Percentiles rank a stretch among this genome's conserved stretches.
These are phyloP conservation scores for Magnolia kwangsiensis DNA, from an alignment of 164 flowering plant species.

Conservation along the genomic window DNA sequence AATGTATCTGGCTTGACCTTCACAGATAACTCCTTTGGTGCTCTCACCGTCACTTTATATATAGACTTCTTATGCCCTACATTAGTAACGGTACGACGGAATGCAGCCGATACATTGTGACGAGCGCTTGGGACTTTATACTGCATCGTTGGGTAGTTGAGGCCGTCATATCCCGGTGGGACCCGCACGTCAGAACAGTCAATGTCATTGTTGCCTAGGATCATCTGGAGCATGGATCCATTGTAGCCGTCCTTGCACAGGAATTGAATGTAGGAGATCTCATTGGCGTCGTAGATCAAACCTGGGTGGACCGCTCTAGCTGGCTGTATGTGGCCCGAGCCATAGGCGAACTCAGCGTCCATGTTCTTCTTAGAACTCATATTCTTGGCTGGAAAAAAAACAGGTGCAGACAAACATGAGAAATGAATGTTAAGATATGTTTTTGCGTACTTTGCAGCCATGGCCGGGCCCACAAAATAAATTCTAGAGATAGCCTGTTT, in stretches of 20 bases:
- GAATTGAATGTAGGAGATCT: slow-evolving; percentile 37
- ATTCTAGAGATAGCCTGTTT: too few species aligned
- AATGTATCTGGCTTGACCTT: slow-evolving; percentile 36
- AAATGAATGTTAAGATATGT: not conserved
- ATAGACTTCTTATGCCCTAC: slow-evolving; percentile 37
- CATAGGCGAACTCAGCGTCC: slow-evolving; percentile 33
- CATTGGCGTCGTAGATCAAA: slow-evolving; percentile 45
- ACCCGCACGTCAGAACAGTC: slow-evolving; percentile 30
- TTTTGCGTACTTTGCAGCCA: too few species aligned
- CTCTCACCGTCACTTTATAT: slow-evolving; percentile 42
- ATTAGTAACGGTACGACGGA: slow-evolving; percentile 49
- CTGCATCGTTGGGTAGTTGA: slow-evolving; percentile 77
- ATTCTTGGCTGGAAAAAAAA: slow-evolving; percentile 33
- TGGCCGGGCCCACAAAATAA: too few species aligned
- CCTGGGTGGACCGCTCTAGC: slow-evolving; percentile 53
- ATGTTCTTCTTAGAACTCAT: slow-evolving; percentile 24
- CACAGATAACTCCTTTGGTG: slow-evolving; percentile 38
- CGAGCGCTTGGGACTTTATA: slow-evolving; percentile 14
- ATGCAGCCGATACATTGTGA: slow-evolving; percentile 32
- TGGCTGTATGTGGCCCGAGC: slow-evolving; percentile 62
- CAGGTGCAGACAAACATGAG: not conserved
- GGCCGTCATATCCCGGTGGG: slow-evolving; percentile 49
- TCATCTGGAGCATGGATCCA: slow-evolving; percentile 24
- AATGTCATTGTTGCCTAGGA: slow-evolving; percentile 28
- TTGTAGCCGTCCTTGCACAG: slow-evolving; percentile 70